A percentile compares a stretch with the other conserved stretches of the same genome.
Evolutionary conservation across 2,329 filamentous ascomycete genomes (phyloP).

Genomic region (Alternaria metachromatica): DNA sequence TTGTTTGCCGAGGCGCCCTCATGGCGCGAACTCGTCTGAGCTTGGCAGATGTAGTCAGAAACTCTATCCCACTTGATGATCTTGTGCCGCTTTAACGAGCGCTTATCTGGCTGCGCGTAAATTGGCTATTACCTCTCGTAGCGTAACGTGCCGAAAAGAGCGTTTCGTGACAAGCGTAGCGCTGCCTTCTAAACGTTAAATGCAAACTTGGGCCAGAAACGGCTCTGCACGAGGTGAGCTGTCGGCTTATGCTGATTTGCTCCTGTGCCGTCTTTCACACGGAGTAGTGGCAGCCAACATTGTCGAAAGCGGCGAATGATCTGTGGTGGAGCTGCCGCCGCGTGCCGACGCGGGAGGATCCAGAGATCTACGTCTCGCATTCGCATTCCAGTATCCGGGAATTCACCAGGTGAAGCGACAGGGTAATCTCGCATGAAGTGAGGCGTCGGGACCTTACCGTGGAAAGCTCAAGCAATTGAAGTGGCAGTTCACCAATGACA

Average conservation of each 20-base stretch:
- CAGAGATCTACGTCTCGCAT: slow-evolving; percentile 9
- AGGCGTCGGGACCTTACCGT: not conserved
- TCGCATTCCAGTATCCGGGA: not conserved
- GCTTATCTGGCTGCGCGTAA: not conserved
- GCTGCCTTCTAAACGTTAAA: not conserved
- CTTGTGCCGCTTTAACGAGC: slow-evolving; percentile 4
- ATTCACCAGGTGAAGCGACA: slow-evolving; percentile 1
- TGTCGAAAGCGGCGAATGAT: not conserved
- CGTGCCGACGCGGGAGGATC: slow-evolving; percentile 9
- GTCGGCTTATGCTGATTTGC: not conserved
- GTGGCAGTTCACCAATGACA: not conserved
- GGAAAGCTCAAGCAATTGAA: not conserved
- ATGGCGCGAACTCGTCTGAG: not conserved
- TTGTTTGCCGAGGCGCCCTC: not conserved
- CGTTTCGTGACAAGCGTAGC: slow-evolving; percentile 6
- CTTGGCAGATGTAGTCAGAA: slow-evolving; percentile 4
- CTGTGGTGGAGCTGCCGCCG: slow-evolving; percentile 7
- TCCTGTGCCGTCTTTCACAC: not conserved
- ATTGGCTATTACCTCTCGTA: not conserved
- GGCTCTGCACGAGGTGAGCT: not conserved
- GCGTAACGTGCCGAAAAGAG: slow-evolving; percentile 7
- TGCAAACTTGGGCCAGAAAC: not conserved
- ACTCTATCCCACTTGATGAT: not conserved
- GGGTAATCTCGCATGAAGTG: not conserved
- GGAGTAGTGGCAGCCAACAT: not conserved